Base-by-base conservation (phyloP, 2,329 filamentous ascomycete genomes). In the Nemania bipapillata region DNA sequence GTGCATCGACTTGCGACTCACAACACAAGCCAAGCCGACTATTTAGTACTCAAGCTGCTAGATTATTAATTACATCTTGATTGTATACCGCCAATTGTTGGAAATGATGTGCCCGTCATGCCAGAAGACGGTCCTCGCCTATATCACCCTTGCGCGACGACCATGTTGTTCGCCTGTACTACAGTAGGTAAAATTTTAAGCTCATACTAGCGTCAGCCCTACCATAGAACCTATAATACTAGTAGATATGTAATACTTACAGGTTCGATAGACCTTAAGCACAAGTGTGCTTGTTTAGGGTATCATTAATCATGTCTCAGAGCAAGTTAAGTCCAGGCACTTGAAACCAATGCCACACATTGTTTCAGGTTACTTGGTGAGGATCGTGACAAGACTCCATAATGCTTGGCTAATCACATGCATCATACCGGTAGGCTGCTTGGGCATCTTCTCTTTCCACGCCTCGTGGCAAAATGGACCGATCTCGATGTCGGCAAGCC, bases 341-440 rank as follows among this genome's bases (percentile, higher is more conserved):
- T 17, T 58, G 57, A 69, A 69, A 66, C 62, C 7, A 49, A 59
- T 26, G 53, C 53, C 45, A 57, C 37, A 42, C 22, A 55, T 59
- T 12, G 63, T 59, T 66, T 63, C 57, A 69, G 20, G 47, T 52
- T 8, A n/a, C 30, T 45, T 28, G 17, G 24, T 32, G 47, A 32
- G 28, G 28, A 11, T 56, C 20, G 17, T 45, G 35, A 45, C 24
- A 22, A 54, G n/a, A 12, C 20, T 1, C 22, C 26, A 24, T 50
- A 40, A 49, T 54, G 28, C 28, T 55, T 45, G 40, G 53, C 32
- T 28, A 24, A 20, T 56, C 28, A 52, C 32, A 24, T 53, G 30
- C 4, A 24, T 8, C 17, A 45, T n/a, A n/a, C n/a, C n/a, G n/a
- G n/a, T n/a, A 54, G 8, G 28, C 45, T n/a, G 24, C 24, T 2